Evolutionary conservation across 768 basidiomycete genomes (phyloP).

Genomic region (Chiua virens): DNA sequence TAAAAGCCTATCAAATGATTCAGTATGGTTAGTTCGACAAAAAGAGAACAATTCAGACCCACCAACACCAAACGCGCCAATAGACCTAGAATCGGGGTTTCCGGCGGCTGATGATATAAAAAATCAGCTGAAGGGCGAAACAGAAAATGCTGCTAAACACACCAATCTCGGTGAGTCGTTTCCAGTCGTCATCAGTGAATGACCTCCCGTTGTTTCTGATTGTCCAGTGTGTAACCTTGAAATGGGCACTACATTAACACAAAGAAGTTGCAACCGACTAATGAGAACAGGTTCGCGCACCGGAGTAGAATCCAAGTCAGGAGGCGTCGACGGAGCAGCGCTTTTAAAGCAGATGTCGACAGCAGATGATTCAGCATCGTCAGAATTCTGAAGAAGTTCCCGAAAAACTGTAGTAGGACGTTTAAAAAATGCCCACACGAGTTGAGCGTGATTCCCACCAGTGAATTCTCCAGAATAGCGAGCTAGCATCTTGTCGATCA

Average conservation of each 20-base stretch:
- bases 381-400: slow-evolving; percentile 95
- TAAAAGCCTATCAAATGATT: slow-evolving; percentile 52
- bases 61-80: slow-evolving; percentile 94
- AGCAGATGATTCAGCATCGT: slow-evolving; percentile 74
- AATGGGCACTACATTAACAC: neutral
- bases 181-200: slow-evolving; percentile 89
- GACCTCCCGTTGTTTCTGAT: slow-evolving; percentile 85
- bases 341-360: slow-evolving; percentile 84
- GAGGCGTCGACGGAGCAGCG: slow-evolving; percentile 37
- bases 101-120: slow-evolving; percentile 67
- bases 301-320: slow-evolving; percentile 56
- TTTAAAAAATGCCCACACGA: neutral
- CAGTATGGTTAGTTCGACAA: neutral
- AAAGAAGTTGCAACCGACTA: too few relatives aligned
- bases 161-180: slow-evolving; percentile 86
- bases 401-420: slow-evolving; percentile 49
- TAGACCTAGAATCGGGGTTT: slow-evolving; percentile 92
- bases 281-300: slow-evolving; percentile 29
- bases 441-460: slow-evolving; percentile 58
- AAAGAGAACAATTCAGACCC: slow-evolving; percentile 13
- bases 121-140: neutral
- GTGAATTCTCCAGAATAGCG: slow-evolving; percentile 92
- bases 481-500: slow-evolving; percentile 93
- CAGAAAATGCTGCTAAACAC: slow-evolving; percentile 5
- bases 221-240: slow-evolving; percentile 73